phyloP scores from a whole-genome alignment of 164 flowering plant genomes.

The Sextonia rubra region DNA sequence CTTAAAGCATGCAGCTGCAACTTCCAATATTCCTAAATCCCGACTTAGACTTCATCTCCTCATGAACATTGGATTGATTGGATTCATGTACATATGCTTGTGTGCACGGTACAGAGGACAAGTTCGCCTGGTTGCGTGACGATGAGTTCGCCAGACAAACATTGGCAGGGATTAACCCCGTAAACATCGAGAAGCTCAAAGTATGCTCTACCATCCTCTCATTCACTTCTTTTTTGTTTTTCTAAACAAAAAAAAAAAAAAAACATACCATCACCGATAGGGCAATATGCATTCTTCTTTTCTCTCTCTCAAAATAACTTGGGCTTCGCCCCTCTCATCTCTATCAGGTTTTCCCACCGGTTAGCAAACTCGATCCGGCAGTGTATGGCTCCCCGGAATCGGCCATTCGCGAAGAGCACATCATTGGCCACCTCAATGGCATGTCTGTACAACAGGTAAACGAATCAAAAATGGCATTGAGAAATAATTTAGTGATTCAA shows the following conservation, averaged over 20 bases:
- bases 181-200: slow-evolving; percentile 60
- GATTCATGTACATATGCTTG: background rate
- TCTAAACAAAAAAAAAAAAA: too few species aligned
- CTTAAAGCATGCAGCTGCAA: too few species aligned
- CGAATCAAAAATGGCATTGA: background rate
- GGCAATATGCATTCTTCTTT: too few species aligned
- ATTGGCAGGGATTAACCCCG: slow-evolving; percentile 85
- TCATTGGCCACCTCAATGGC: slow-evolving; percentile 60
- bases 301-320: too few species aligned
- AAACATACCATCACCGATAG: too few species aligned
- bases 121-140: slow-evolving; percentile 87
- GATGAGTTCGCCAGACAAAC: slow-evolving; percentile 92
- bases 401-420: slow-evolving; percentile 79
- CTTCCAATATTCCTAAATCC: background rate
- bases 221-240: too few species aligned
- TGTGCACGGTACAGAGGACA: too few species aligned
- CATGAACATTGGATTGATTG: too few species aligned
- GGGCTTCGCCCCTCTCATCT: background rate
- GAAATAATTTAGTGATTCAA: too few species aligned
- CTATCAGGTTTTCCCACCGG: slow-evolving; percentile 55
- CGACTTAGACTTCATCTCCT: too few species aligned
- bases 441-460: slow-evolving; percentile 79
- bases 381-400: slow-evolving; percentile 73
- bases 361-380: slow-evolving; percentile 79
- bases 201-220: slow-evolving; percentile 5